A percentile compares a stretch with the other conserved stretches of the same genome.
Evolutionary conservation across 192 early-diverging fungal genomes (phyloP).

Genomic region (Coemansia brasiliensis): DNA sequence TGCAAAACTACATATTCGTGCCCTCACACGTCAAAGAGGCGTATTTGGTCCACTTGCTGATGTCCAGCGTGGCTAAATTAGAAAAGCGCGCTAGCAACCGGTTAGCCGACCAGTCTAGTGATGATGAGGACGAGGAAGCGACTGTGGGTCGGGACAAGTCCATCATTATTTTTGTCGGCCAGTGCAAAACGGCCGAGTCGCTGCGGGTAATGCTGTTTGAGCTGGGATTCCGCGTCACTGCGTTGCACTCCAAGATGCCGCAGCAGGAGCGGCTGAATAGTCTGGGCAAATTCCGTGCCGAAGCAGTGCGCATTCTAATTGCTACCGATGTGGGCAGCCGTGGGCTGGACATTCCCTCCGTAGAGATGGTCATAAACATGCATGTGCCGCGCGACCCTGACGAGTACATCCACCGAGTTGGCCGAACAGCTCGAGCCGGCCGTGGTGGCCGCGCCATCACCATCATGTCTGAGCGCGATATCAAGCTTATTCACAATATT

Average conservation of each 20-base stretch:
- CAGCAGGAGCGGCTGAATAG: conserved; percentile 89
- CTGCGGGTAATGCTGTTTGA: conserved; percentile 86
- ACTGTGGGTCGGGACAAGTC: conserved; percentile 66
- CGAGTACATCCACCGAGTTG: conserved; percentile 97
- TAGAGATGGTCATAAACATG: conserved; percentile 91
- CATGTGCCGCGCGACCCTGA: conserved; percentile 93
- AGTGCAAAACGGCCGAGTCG: conserved; percentile 82
- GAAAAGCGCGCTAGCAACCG: conserved; percentile 31
- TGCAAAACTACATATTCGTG: conserved; percentile 89
- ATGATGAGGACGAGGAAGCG: conserved; percentile 24
- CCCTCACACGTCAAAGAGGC: conserved; percentile 88
- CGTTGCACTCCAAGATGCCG: conserved; percentile 90
- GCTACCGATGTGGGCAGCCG: conserved; percentile 97
- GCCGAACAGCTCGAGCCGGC: conserved; percentile 97
- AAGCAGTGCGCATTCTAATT: conserved; percentile 84
- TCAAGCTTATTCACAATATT: conserved; percentile 86
- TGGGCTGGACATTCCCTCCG: conserved; percentile 96
- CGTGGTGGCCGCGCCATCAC: conserved; percentile 86
- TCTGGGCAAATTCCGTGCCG: conserved; percentile 87
- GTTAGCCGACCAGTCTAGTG: conserved; percentile 41
- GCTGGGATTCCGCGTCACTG: conserved; percentile 86
- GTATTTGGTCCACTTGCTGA: conserved; percentile 80
- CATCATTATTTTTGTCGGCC: conserved; percentile 89
- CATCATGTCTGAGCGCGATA: conserved; percentile 82
- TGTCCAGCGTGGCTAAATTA: conserved; percentile 24